Evolutionary conservation across 495 filamentous ascomycete species (phyloP), one percentile per base, ranked within the genome.

Genomic region (Lindgomyces ingoldianus): DNA sequence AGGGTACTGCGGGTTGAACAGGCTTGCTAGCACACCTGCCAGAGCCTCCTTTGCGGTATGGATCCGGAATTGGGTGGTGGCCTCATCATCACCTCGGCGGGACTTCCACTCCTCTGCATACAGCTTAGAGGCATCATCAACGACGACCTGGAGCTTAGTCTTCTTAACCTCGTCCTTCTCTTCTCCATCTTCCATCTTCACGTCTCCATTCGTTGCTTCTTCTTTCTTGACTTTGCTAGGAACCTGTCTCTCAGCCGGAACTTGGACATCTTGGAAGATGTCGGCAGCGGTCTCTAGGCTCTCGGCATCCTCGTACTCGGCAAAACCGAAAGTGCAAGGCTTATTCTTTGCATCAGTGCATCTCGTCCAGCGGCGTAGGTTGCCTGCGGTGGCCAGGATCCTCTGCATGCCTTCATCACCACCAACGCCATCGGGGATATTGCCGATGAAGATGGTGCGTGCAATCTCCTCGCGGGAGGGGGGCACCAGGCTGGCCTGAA

Each of bases 231-330:
- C 82, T 58, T 84, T 79, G 54, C 76, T 77, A 18, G 82, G 76
- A 16, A 75, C 66, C 68, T 90, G 87, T 74, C 83, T 87, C 79
- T 91, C 90, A 58, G 88, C 78, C 60, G 94, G 95, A 50, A 98
- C 87, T 75, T 95, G 82, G 57, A 98, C 81, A 49, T 92, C 88
- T 77, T 85, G 88, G 71, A 97, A 84, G 48, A 93, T 85, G 76
- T 96, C 91, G 59, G 91, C 87, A 57, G 93, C 94, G 52, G 87
- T 87, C 77, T 86, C 86, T 68, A 99, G 81, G 68, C 91, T 92
- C 73, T 96, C 89, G 30, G 88, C 85, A 77, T 98, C 92, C 62
- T 96, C 93, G 77, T 89, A 99, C 78, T 98, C 92, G 62, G 93
- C 94, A 78, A 99, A 98, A 39, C 94, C 95, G 79, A 98, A 98